phyloP scores from a whole-genome alignment of 2,329 filamentous ascomycete genomes.

The Colletotrichum gloeosporioides region DNA sequence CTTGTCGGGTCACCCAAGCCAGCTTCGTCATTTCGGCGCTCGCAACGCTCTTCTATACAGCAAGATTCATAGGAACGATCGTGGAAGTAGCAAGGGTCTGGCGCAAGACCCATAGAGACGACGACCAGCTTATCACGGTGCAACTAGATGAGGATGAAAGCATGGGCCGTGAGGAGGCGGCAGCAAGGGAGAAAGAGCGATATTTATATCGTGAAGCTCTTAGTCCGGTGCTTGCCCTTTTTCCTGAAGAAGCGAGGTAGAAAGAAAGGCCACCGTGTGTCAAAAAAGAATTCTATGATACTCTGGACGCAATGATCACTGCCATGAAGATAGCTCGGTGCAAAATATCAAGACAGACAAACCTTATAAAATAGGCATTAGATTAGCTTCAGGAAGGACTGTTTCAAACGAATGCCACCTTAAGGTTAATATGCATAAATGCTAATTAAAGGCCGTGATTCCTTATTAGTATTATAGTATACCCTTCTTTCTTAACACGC shows the following conservation, averaged over 20 bases:
- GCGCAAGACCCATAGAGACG: not conserved
- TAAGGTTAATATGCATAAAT: too few species aligned
- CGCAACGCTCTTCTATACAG: not conserved
- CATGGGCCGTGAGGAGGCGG: not conserved
- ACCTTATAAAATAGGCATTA: too few species aligned
- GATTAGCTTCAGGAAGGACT: too few species aligned
- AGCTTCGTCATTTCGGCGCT: not conserved
- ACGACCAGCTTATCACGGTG: not conserved
- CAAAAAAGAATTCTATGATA: not conserved
- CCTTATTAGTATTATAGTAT: too few species aligned
- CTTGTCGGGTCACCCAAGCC: not conserved
- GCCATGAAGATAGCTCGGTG: too few species aligned
- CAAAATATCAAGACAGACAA: too few species aligned
- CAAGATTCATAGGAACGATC: not conserved
- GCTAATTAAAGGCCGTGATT: too few species aligned
- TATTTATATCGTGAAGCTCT: not conserved
- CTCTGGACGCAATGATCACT: not conserved
- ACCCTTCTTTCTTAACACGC: too few species aligned
- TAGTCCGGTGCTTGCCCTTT: slow-evolving; percentile 13
- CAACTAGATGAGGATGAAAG: not conserved
- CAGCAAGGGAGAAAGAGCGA: not conserved
- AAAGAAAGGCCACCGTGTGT: fast-evolving
- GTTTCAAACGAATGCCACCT: too few species aligned
- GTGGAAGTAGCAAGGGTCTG: not conserved
- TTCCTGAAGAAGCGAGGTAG: not conserved